phyloP scores from a whole-genome alignment of 805 yeast species.

The Spathaspora girioi region DNA sequence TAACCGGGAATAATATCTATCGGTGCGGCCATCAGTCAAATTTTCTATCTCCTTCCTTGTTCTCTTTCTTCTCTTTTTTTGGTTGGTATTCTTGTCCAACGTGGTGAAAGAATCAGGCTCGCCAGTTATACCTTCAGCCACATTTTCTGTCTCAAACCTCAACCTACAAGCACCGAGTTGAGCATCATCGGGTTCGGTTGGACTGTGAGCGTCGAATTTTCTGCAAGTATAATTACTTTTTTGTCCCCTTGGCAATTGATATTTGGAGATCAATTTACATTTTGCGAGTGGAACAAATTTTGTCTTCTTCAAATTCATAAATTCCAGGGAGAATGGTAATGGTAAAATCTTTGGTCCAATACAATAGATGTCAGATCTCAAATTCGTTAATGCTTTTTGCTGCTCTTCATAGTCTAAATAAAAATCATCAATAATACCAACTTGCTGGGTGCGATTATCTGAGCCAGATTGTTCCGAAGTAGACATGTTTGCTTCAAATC shows the following conservation, averaged over 20 bases:
- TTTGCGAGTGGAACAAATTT: conserved; percentile 9
- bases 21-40: conserved; percentile 7
- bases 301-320: conserved; percentile 2
- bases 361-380: conserved; percentile 1
- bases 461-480: background rate
- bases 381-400: background rate
- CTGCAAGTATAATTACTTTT: conserved; percentile 1
- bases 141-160: background rate
- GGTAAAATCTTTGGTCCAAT: conserved; percentile 8
- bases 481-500: background rate
- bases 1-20: conserved; percentile 41
- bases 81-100: too few species aligned
- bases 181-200: background rate
- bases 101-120: too few species aligned
- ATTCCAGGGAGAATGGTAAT: conserved; percentile 8
- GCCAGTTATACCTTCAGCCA: too few species aligned
- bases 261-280: conserved; percentile 9
- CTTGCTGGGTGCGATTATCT: background rate
- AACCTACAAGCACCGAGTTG: conserved; percentile 2
- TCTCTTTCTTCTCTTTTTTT: background rate
- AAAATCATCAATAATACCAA: background rate
- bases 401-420: background rate
- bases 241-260: conserved; percentile 3
- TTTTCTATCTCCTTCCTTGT: background rate
- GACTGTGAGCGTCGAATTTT: background rate